Conservation (phyloP, 169 alveolate genomes). For the Eimeria tenella region DNA sequence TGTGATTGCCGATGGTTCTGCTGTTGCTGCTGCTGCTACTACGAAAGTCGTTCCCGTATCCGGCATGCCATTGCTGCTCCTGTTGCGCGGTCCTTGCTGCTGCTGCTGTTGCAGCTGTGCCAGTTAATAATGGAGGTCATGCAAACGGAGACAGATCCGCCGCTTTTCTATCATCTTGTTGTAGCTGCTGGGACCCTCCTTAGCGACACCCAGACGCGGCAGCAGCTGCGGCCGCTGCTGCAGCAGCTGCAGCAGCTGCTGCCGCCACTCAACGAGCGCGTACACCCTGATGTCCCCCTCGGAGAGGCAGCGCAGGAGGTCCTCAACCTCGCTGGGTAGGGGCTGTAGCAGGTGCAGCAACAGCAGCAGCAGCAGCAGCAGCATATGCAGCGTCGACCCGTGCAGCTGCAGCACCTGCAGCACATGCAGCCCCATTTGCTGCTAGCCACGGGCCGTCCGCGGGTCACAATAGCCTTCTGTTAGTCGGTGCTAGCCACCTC, state of each 20-base stretch:
- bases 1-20: neutral
- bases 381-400: conserved; percentile 12
- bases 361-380: neutral
- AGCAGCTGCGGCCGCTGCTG: conserved; percentile 57
- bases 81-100: conserved; percentile 19
- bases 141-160: conserved; percentile 20
- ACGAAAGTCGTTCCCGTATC: neutral
- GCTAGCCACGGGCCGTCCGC: neutral
- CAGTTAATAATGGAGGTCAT: conserved; percentile 12
- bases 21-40: conserved; percentile 9
- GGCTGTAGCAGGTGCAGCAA: too few species aligned
- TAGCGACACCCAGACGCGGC: neutral
- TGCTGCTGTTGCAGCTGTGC: conserved; percentile 35
- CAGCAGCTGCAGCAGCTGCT: conserved; percentile 61
- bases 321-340: neutral
- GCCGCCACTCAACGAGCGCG: conserved; percentile 42
- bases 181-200: conserved; percentile 46
- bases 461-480: neutral
- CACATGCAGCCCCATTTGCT: neutral
- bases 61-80: neutral
- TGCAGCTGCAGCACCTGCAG: conserved; percentile 23
- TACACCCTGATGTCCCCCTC: conserved; percentile 26
- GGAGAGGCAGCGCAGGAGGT: conserved; percentile 53
- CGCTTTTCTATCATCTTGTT: conserved; percentile 6
- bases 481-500: neutral